Evolutionary conservation across 257 asterid species (phyloP).

Genomic region (Solanum ossicruentum): DNA sequence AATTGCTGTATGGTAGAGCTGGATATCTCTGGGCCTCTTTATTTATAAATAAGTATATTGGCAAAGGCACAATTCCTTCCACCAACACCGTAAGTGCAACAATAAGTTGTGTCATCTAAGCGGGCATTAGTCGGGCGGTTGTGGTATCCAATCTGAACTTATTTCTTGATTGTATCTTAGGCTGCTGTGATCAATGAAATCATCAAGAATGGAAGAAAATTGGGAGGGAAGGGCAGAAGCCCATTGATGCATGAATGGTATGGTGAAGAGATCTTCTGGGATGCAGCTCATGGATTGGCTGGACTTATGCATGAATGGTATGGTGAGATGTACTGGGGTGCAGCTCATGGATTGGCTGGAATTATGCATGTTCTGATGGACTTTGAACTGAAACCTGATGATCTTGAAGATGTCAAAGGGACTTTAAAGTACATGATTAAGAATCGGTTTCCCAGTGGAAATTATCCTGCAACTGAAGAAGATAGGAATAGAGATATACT

Average conservation of each 20-base stretch:
- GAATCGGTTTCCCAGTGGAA: constrained; percentile 47
- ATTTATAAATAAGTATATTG: constrained; percentile 46
- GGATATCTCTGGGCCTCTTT: constrained; percentile 65
- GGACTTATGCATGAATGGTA: constrained; percentile 55
- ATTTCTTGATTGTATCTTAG: constrained; percentile 12
- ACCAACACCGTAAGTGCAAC: constrained; percentile 25
- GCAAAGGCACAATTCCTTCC: constrained; percentile 36
- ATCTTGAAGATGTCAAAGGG: constrained; percentile 45
- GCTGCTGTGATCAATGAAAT: constrained; percentile 30
- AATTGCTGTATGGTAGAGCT: constrained; percentile 57
- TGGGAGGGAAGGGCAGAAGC: constrained; percentile 32
- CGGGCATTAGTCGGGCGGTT: neutral
- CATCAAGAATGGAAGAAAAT: constrained; percentile 37
- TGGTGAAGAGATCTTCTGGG: constrained; percentile 64
- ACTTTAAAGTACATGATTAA: constrained; percentile 53
- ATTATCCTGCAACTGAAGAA: constrained; percentile 59
- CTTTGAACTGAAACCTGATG: constrained; percentile 36
- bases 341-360: constrained; percentile 87
- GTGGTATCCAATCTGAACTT: too few species aligned
- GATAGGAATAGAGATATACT: constrained; percentile 36
- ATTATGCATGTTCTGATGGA: constrained; percentile 49
- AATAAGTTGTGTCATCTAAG: neutral
- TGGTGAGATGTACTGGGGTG: constrained; percentile 68
- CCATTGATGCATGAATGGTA: constrained; percentile 64
- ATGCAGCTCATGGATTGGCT: constrained; percentile 85